Base-by-base conservation (phyloP, 768 basidiomycete species). In the Calocybe gangraenosa region DNA sequence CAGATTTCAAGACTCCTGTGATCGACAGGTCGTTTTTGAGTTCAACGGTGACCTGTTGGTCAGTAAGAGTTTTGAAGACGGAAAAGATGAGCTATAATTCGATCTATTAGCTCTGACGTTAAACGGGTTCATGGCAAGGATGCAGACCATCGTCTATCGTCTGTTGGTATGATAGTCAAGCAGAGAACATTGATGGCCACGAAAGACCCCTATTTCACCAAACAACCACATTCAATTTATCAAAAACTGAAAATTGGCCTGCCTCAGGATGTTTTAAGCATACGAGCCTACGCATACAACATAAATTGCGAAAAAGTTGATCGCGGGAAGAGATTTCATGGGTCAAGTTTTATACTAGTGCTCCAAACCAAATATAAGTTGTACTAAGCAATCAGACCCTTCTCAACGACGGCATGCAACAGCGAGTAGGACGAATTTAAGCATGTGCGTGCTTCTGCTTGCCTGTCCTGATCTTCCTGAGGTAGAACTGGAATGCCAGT, bases 1-100 rank as follows among this genome's bases (percentile, higher is more conserved):
- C 94, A 23, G 92, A 96, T 76, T 96, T 96, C 56, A 99, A 68
- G 20, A 89, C 85, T 1, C 95, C 95, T 8, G 88, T 92, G 65
- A 99, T 96, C 15, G 88, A 92, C 43, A 98, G 82, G 66, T 98
- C 96, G 69, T 99, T 99, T 73, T 99, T 99, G 59, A 99, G 82
- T 65, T 97, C 93, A 53, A 96, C 94, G 3, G 90, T 92, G 58
- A 98, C 94, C 59, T 85, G 82, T 61, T 98, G 95, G 68, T 97
- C 93, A 8, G 94, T 97, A 23, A 99, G 81, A 7, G 96, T 98
- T 70, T 98, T 98, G 84, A 99, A 98, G 20, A 98, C 94, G 36
- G 94, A 97, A 72, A 91, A 92, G 54, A 92, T 94, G 56, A 95
- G 84, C 92, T 89, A 51, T 25, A 55, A 31, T 32, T 42, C 19